phyloP scores from a whole-genome alignment of 176 grass and related monocot species.

The Aegilops longissima region DNA sequence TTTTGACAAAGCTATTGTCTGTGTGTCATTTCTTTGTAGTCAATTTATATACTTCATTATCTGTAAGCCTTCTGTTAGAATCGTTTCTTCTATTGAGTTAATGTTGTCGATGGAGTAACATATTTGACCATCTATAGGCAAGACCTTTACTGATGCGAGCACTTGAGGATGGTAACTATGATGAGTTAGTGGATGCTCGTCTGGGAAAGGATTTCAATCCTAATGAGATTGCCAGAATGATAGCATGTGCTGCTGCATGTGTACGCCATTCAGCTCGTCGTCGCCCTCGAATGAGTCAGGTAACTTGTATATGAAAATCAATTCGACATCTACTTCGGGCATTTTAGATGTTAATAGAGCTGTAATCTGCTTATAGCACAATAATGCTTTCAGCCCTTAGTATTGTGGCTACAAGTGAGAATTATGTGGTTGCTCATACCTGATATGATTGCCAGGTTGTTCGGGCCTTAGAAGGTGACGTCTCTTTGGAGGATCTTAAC shows the following conservation, averaged over 20 bases:
- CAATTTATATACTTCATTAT: neutral
- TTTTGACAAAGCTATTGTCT: neutral
- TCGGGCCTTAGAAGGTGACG: conserved; percentile 83
- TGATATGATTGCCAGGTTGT: conserved; percentile 53
- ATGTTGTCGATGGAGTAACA: neutral
- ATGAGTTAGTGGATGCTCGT: conserved; percentile 64
- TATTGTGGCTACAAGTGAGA: neutral
- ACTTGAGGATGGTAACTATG: conserved; percentile 76
- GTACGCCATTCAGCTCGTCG: conserved; percentile 92
- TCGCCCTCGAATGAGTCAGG: conserved; percentile 95
- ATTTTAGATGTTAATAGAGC: neutral
- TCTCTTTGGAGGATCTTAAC: conserved; percentile 84
- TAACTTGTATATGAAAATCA: conserved; percentile 23
- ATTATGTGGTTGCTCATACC: neutral
- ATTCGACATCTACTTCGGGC: neutral
- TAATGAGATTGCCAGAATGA: conserved; percentile 84
- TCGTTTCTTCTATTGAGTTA: neutral
- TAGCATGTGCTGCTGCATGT: conserved; percentile 90
- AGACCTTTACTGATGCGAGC: conserved; percentile 74
- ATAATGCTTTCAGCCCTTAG: neutral
- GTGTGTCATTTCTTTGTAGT: neutral
- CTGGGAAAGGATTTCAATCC: conserved; percentile 67
- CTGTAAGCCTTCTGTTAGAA: neutral
- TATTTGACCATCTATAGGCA: conserved; percentile 55
- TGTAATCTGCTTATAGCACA: neutral